Percentiles rank a stretch among this genome's conserved stretches.
These are phyloP conservation scores for Gautieria morchelliformis DNA, from an alignment of 768 basidiomycete species.

Conservation along the genomic window DNA sequence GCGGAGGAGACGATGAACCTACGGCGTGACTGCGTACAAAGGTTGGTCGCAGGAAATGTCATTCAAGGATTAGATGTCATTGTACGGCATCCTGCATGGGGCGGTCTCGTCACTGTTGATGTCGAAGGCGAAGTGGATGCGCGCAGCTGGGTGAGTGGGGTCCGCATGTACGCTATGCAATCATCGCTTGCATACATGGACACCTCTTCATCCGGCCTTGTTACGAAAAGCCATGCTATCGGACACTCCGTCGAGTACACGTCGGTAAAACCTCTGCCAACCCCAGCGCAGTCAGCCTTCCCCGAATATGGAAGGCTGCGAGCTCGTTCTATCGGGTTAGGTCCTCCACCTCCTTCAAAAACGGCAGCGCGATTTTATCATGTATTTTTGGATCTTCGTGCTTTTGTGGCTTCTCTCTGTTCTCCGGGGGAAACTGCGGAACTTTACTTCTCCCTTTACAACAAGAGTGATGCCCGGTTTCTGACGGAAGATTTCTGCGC, in stretches of 20 bases:
- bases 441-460: slow-evolving; percentile 89
- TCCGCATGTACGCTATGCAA: slow-evolving; percentile 90
- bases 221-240: slow-evolving; percentile 23
- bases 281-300: slow-evolving; percentile 62
- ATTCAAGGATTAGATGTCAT: slow-evolving; percentile 91
- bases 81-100: slow-evolving; percentile 90
- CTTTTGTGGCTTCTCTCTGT: slow-evolving; percentile 87
- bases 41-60: slow-evolving; percentile 83
- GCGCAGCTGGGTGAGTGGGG: slow-evolving; percentile 80
- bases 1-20: slow-evolving; percentile 77
- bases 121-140: slow-evolving; percentile 74
- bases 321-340: slow-evolving; percentile 25
- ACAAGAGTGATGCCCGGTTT: slow-evolving; percentile 72
- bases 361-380: slow-evolving; percentile 73
- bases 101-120: slow-evolving; percentile 83
- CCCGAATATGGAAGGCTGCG: slow-evolving; percentile 40
- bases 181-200: slow-evolving; percentile 70
- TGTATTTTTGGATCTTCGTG: slow-evolving; percentile 81
- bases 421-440: slow-evolving; percentile 88
- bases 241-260: slow-evolving; percentile 40
- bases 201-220: slow-evolving; percentile 32
- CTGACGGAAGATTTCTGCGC: slow-evolving; percentile 91
- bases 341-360: slow-evolving; percentile 22
- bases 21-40: slow-evolving; percentile 76
- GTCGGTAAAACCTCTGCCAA: slow-evolving; percentile 38